Evolutionary conservation across 1,284 basidiomycete genomes (phyloP), one percentile per base, ranked within the genome.

Genomic region (Schizopora paradoxa): DNA sequence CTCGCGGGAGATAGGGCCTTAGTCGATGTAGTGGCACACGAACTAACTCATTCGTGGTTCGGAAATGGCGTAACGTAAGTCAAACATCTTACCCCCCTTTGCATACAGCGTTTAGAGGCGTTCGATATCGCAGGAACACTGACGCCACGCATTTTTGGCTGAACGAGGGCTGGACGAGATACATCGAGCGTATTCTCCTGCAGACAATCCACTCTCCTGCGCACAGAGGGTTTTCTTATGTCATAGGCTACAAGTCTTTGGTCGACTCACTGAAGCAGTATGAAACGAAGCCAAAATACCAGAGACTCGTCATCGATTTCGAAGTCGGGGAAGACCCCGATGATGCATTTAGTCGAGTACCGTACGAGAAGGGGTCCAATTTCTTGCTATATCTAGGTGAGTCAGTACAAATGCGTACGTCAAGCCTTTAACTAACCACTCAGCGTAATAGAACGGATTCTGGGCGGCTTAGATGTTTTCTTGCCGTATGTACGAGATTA

Each of bases 131-230:
- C 52, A 85, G 80, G 0, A 82, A 86, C 48, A 77, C 79, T 1
- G 62, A 86, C 47, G 76, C 82, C 2, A 74, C 74, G 4, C 86
- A 90, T 62, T 94, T 94, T 70, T 95, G 91, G 91, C 77, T 94
- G 40, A 94, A 93, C 63, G 91, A 93, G 66, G 81, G 91, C 27
- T 96, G 90, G 86, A 96, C 93, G 27, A 94, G 91, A 1, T 97
- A 94, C 61, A 84, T 91, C 40, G 95, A 99, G 64, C 81, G 93
- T 19, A 69, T 96, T 6, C 72, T 96, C 28, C 80, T 86, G 32
- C 72, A 85, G 54, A 69, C 74, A 41, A 68, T 95, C 1, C 82
- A 94, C 59, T 78, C 84, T 0, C 78, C 88, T 13, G 80, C 84
- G 0, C 81, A 89, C 48, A 84, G 95, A 27, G 90, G 82, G 10